Evolutionary conservation across 177 flowering plant genomes (phyloP).

Genomic region (Tripterygium wilfordii): DNA sequence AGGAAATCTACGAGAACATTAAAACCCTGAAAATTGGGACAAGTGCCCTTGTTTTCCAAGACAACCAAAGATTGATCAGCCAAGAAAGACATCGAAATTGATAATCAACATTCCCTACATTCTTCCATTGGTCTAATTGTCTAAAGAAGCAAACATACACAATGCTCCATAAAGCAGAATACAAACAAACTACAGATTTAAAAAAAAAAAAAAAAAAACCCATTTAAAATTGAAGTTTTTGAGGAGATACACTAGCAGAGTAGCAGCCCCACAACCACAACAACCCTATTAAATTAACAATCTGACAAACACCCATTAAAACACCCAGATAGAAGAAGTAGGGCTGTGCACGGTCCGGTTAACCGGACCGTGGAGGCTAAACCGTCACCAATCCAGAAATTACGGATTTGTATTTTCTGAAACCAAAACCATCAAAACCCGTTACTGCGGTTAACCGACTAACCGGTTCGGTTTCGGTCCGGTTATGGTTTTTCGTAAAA

Average conservation of each 20-base stretch:
- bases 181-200: too few species aligned
- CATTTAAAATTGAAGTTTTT: background rate
- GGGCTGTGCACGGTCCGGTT: too few species aligned
- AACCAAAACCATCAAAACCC: too few species aligned
- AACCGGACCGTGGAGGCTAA: too few species aligned
- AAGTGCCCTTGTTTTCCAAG: conserved; percentile 13
- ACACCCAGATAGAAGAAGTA: conserved; percentile 3
- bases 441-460: too few species aligned
- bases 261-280: too few species aligned
- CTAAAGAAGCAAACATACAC: conserved; percentile 5
- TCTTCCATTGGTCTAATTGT: background rate
- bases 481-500: too few species aligned
- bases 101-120: conserved; percentile 8
- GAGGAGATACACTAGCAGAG: background rate
- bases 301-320: too few species aligned
- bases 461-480: too few species aligned
- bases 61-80: conserved; percentile 6
- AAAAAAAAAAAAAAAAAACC: too few species aligned
- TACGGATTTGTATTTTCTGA: too few species aligned
- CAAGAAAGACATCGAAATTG: conserved; percentile 6
- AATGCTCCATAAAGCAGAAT: conserved; percentile 13
- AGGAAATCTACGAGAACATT: background rate
- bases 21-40: conserved; percentile 11
- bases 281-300: background rate
- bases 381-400: too few species aligned